Conservation (phyloP, 2,329 filamentous ascomycete species). For the Lizonia empirigonia region DNA sequence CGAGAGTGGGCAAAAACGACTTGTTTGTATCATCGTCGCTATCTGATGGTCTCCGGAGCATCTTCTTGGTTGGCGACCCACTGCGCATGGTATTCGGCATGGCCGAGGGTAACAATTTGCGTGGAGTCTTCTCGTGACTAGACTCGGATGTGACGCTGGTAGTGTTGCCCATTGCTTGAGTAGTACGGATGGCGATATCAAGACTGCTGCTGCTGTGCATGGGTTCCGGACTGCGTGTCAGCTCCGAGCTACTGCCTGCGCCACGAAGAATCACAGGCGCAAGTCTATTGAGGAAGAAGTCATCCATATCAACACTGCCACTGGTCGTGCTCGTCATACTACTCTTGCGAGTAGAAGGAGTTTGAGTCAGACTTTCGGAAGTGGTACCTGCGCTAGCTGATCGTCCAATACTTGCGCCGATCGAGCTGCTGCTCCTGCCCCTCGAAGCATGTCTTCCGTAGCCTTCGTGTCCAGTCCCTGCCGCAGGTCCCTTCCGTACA, state of each 20-base stretch:
- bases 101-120: slow-evolving; percentile 45
- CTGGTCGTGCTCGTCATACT: slow-evolving; percentile 51
- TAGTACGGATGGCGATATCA: slow-evolving; percentile 28
- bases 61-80: slow-evolving; percentile 41
- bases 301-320: slow-evolving; percentile 51
- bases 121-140: slow-evolving; percentile 26
- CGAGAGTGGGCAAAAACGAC: slow-evolving; percentile 40
- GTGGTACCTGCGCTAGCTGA: slow-evolving; percentile 54
- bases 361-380: slow-evolving; percentile 42
- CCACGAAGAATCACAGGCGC: slow-evolving; percentile 54
- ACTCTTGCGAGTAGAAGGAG: slow-evolving; percentile 49
- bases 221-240: slow-evolving; percentile 44
- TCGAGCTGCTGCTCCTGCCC: slow-evolving; percentile 67
- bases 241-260: slow-evolving; percentile 48
- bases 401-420: slow-evolving; percentile 55
- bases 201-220: slow-evolving; percentile 46
- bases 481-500: slow-evolving; percentile 74
- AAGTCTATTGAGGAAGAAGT: slow-evolving; percentile 54
- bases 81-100: slow-evolving; percentile 45
- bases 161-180: slow-evolving; percentile 26
- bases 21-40: slow-evolving; percentile 45
- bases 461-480: slow-evolving; percentile 93
- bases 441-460: slow-evolving; percentile 72
- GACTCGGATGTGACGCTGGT: slow-evolving; percentile 26
- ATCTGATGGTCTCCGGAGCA: slow-evolving; percentile 39